Evolutionary conservation across 805 yeast genomes (phyloP).

Genomic region (Kodamaea jinghongensis): DNA sequence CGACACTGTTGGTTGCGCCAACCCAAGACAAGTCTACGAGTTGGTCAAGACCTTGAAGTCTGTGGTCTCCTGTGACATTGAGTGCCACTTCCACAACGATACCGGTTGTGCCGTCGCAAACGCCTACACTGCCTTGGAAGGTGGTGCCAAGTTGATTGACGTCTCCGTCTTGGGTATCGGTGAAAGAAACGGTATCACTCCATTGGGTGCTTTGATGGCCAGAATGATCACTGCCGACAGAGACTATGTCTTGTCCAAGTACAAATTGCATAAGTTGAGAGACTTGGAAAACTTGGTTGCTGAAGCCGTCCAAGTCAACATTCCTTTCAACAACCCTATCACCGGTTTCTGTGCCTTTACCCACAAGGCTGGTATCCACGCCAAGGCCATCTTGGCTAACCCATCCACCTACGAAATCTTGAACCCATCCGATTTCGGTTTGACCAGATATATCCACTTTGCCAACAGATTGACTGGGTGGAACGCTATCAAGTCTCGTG

Average conservation of each 20-base stretch:
- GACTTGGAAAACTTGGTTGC: conserved; percentile 95
- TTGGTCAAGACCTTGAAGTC: conserved; percentile 89
- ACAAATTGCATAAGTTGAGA: conserved; percentile 92
- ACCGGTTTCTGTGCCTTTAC: conserved; percentile 99
- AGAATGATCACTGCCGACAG: conserved; percentile 99
- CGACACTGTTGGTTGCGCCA: conserved; percentile 98
- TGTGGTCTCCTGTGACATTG: conserved; percentile 95
- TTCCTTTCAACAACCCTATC: conserved; percentile 97
- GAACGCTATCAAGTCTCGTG: conserved; percentile 98
- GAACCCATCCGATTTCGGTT: conserved; percentile 92
- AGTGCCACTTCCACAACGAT: conserved; percentile 98
- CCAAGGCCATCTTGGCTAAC: conserved; percentile 96
- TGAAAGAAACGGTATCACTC: conserved; percentile 97
- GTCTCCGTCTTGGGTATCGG: conserved; percentile 97
- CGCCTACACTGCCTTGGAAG: conserved; percentile 97
- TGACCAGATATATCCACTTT: conserved; percentile 93
- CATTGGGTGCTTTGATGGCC: conserved; percentile 97
- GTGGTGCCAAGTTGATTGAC: conserved; percentile 93
- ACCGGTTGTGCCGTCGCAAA: conserved; percentile 99
- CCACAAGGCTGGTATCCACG: conserved; percentile 99
- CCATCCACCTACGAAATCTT: conserved; percentile 98
- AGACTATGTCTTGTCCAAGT: conserved; percentile 90
- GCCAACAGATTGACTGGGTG: conserved; percentile 98
- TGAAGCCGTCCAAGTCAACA: conserved; percentile 93
- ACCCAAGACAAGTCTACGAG: conserved; percentile 98